Evolutionary conservation across 192 early-diverging fungal species (phyloP), one percentile per base, ranked within the genome.

Genomic region (Coemansia sp.): DNA sequence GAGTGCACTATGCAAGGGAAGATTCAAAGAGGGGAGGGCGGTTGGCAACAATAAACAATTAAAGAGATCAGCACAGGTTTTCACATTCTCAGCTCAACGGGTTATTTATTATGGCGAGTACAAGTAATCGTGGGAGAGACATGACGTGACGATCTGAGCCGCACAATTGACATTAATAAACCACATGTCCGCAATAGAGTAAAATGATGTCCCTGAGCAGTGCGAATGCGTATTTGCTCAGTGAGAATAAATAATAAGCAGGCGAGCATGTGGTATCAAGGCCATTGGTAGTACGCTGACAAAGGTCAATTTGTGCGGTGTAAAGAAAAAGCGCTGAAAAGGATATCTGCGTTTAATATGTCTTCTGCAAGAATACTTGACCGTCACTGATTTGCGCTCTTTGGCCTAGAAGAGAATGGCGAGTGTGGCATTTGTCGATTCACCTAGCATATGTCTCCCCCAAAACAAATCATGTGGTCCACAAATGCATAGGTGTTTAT

Each of bases 1-100:
- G 53, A 70, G 62, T 64, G 58, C 57, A 15, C 4, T 15, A 58
- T 60, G 55, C 60, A 64, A 63, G 62, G 56, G 62, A 64, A 41
- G 39, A 41, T 41, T 15, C 39, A 41, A n/a, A n/a, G 15, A 53
- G 51, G 15, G 54, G 38, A 5, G n/a, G 39, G 15, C 5, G 23
- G 25, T 5, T 25, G 54, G 23, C 25, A 21, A 17, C 22, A 51
- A 17, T 22, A 23, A 51, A 51, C 15, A 45, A 45, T 45, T 45
- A n/a, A 41, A 41, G 41, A n/a, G 41, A n/a, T 15, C 0, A 12
- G 41, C 14, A 12, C 41, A 45, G 41, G 11, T 45, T 45, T 45
- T 45, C 22, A 19, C 19, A 51, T 23, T 19, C n/a, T 19, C 19
- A 51, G 21, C n/a, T 17, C n/a, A 51, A 51, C n/a, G 22, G 49